These are phyloP conservation scores for Crithidia thermophila DNA, from an alignment of 208 protist genomes.

Conservation along the genomic window DNA sequence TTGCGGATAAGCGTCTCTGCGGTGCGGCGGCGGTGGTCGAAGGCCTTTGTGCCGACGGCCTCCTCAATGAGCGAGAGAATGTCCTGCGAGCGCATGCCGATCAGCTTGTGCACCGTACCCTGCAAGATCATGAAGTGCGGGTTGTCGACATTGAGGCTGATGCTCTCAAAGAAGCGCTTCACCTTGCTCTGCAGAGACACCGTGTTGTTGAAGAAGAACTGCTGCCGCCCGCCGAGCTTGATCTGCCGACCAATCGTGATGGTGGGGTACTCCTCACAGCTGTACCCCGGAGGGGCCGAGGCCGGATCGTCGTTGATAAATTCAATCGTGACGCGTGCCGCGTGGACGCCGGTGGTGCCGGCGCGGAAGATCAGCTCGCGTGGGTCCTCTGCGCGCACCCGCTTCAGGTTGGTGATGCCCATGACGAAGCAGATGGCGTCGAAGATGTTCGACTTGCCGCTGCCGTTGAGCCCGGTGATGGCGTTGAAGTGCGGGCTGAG, in stretches of 20 bases:
- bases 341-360: conserved; percentile 99
- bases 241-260: conserved; percentile 99
- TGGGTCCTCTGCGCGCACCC: conserved; percentile 96
- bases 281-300: conserved; percentile 97
- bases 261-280: conserved; percentile 92
- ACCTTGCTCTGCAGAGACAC: conserved; percentile 96
- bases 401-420: conserved; percentile 99
- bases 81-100: conserved; percentile 99
- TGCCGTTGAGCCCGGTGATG: conserved; percentile 99
- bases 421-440: conserved; percentile 99
- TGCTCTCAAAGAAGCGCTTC: conserved; percentile 99
- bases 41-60: conserved; percentile 99
- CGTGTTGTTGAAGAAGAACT: conserved; percentile 99
- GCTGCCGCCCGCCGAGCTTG: conserved; percentile 96
- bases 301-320: conserved; percentile 98
- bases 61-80: conserved; percentile 99
- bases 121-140: conserved; percentile 99
- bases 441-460: conserved; percentile 99
- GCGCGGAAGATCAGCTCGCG: conserved; percentile 99
- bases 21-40: conserved; percentile 97
- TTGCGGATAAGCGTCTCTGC: conserved; percentile 98
- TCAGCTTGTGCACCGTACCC: conserved; percentile 99
- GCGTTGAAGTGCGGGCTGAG: conserved; percentile 99
- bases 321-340: conserved; percentile 99
- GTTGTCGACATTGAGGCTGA: conserved; percentile 99